Evolutionary conservation across 2,329 filamentous ascomycete species (phyloP).

Genomic region (Hypoxylon sp.): DNA sequence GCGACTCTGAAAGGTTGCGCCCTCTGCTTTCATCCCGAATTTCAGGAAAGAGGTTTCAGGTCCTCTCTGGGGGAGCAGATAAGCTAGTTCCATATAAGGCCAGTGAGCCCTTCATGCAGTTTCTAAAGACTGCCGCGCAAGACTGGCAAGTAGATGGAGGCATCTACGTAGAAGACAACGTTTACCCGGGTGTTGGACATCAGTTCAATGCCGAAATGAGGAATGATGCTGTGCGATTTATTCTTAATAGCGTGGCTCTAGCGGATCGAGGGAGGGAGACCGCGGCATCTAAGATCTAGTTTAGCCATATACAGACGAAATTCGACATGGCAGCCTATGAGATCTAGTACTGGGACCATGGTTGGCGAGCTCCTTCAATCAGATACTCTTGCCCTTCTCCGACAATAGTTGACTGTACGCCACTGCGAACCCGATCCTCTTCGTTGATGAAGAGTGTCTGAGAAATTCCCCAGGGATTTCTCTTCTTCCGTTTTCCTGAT

Average conservation of each 20-base stretch:
- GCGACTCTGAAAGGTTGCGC: conserved; percentile 62
- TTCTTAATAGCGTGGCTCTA: conserved; percentile 64
- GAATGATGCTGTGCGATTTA: conserved; percentile 74
- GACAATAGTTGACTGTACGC: conserved; percentile 56
- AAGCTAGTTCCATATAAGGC: conserved; percentile 79
- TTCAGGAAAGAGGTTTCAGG: conserved; percentile 74
- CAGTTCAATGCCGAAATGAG: conserved; percentile 78
- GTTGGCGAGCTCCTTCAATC: conserved; percentile 57
- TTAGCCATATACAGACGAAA: conserved; percentile 11
- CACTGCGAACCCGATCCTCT: conserved; percentile 56
- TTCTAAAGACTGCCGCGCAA: conserved; percentile 69
- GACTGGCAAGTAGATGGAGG: conserved; percentile 69
- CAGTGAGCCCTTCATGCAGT: conserved; percentile 71
- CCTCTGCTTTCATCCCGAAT: conserved; percentile 65
- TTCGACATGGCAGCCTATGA: not conserved
- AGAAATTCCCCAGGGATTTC: conserved; percentile 65
- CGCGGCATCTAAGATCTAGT: conserved; percentile 50
- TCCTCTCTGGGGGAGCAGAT: conserved; percentile 77
- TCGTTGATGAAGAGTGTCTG: conserved; percentile 63
- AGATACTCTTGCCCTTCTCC: conserved; percentile 60
- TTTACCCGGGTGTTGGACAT: conserved; percentile 80
- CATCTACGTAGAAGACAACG: conserved; percentile 73
- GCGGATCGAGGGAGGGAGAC: conserved; percentile 51
- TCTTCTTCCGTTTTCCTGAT: conserved; percentile 63
- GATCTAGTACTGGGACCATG: conserved; percentile 55